Evolutionary conservation across 768 basidiomycete genomes (phyloP).

Genomic region (Tulasnella sp.): DNA sequence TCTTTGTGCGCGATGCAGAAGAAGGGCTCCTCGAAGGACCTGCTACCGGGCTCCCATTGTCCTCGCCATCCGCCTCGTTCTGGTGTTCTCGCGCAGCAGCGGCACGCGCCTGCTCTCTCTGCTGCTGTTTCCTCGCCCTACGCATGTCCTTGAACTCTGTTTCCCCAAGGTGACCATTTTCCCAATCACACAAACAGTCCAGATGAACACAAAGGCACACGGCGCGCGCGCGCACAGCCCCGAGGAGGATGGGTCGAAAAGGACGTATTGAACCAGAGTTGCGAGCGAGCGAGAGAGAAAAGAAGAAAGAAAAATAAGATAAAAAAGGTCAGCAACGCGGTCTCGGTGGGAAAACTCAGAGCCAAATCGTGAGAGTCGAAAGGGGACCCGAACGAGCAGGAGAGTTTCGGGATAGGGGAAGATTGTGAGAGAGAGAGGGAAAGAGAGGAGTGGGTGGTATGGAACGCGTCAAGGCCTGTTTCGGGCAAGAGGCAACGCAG

Average conservation of each 20-base stretch:
- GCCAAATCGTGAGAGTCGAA: conserved; percentile 14
- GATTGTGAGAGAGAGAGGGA: conserved; percentile 15
- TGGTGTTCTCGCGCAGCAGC: conserved; percentile 4
- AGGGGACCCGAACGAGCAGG: conserved; percentile 12
- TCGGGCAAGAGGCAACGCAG: conserved; percentile 6
- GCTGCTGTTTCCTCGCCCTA: conserved; percentile 88
- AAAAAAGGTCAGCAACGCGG: conserved; percentile 34
- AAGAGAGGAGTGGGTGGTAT: background rate
- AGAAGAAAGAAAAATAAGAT: conserved; percentile 27
- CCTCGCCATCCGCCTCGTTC: conserved; percentile 14
- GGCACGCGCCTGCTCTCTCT: conserved; percentile 17
- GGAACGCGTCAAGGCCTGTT: conserved; percentile 13
- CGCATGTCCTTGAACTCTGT: conserved; percentile 98
- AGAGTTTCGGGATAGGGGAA: conserved; percentile 11
- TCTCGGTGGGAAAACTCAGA: conserved; percentile 24
- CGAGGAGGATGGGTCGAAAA: background rate
- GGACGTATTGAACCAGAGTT: too few relatives aligned
- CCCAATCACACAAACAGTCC: background rate
- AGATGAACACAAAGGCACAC: background rate
- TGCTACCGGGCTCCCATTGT: conserved; percentile 11
- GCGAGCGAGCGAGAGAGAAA: too few relatives aligned
- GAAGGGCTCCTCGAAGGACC: conserved; percentile 26
- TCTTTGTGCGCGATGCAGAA: background rate
- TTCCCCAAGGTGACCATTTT: background rate
- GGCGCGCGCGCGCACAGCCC: background rate